Percentiles rank a stretch among this genome's conserved stretches.
Evolutionary conservation across 768 basidiomycete species (phyloP).

Genomic region (Cystofilobasidium macerans): DNA sequence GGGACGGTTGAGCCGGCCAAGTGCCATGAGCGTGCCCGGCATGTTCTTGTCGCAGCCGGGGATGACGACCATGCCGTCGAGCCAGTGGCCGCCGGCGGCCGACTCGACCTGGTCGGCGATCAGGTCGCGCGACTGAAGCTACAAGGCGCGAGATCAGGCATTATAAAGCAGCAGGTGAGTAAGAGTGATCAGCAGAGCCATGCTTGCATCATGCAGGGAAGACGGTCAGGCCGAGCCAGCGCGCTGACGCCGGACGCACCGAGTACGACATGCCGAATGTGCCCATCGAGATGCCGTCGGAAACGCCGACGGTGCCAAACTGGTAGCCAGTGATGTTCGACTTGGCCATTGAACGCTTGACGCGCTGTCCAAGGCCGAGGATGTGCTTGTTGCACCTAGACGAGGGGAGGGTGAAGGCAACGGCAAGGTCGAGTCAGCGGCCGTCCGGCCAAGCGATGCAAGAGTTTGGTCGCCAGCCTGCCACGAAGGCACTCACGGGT

Average conservation of each 20-base stretch:
- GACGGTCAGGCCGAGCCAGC: no score
- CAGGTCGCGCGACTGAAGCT: constrained; percentile 92
- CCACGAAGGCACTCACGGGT: constrained; percentile 58
- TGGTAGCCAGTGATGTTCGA: constrained; percentile 81
- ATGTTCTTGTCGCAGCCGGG: constrained; percentile 99
- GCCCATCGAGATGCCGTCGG: constrained; percentile 98
- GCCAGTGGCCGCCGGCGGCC: constrained; percentile 90
- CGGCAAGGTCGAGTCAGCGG: no score
- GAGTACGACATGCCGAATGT: constrained; percentile 75
- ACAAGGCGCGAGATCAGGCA: constrained; percentile 38
- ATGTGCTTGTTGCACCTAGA: constrained; percentile 88
- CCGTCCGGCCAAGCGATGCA: background rate
- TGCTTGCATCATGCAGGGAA: background rate
- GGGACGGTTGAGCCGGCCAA: constrained; percentile 89
- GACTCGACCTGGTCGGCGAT: constrained; percentile 97
- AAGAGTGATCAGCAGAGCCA: background rate
- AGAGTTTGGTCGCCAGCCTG: background rate
- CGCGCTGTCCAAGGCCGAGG: constrained; percentile 70
- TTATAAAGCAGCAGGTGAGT: constrained; percentile 30
- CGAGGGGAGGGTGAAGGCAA: background rate
- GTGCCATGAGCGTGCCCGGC: constrained; percentile 98
- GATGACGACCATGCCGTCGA: constrained; percentile 93
- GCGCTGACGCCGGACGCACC: no score
- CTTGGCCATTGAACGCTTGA: constrained; percentile 65
- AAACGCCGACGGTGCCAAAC: constrained; percentile 94